Base-by-base conservation (phyloP, 306 rosid species). In the Quercus robur region DNA sequence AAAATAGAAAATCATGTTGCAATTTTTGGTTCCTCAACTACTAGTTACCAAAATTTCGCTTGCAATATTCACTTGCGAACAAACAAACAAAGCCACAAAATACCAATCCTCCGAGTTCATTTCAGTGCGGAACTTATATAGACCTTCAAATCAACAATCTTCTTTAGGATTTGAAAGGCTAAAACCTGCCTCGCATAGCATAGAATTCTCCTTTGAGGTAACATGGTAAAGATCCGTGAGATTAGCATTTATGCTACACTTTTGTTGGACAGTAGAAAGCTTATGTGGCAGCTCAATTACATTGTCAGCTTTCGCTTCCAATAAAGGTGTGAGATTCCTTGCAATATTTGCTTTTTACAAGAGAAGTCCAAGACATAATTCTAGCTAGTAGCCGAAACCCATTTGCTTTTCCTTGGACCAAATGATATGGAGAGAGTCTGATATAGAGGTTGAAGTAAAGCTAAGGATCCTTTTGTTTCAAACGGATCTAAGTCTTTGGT, bases 281-380 rank as follows among this genome's bases (percentile, higher is more conserved):
- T 74, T 71, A 63, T 41, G 74, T 73, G 77, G 84, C 77, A 67
- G 74, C 79, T 71, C 70, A 71, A 77, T 68, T 81, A 52, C 83
- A 68, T 12, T 85, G 81, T 81, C 83, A 81, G 85, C 88, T 81
- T 81, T 81, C 81, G 19, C 76, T 41, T 9, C 77, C 84, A 73
- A 56, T 73, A 68, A 58, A 82, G 30, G 73, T 38, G 28, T 5
- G 59, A 81, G 83, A 85, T 81, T 85, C 85, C 83, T 74, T 74
- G 74, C 49, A 61, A 35, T 2, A 8, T 41, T 49, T 49, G 56
- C 62, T 56, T 57, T 77, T 67, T 26, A 49, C 67, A 6, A 54
- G 64, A 72, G 54, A 84, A 84, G 62, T 77, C 82, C 68, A 81
- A 38, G 77, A 81, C 71, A 74, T 55, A 10, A 71, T 58, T 81